These are phyloP conservation scores for Eucalyptus tenuipes DNA, from an alignment of 345 rosid genomes.

Conservation along the genomic window DNA sequence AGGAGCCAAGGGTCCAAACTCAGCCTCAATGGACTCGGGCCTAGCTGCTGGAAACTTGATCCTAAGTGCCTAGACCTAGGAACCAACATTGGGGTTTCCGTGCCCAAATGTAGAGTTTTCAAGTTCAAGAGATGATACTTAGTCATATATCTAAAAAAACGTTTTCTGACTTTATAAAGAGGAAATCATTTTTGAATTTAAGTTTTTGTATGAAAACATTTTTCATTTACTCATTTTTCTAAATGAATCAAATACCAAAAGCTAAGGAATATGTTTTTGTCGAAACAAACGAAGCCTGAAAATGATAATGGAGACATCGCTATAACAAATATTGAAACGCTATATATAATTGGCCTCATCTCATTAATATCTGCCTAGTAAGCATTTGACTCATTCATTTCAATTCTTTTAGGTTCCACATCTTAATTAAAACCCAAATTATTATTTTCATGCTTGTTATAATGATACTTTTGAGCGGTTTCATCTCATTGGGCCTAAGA, in stretches of 20 bases:
- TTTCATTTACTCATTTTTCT: too few relatives aligned
- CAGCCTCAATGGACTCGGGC: rapidly evolving
- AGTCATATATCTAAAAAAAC: too few relatives aligned
- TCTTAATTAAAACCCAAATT: not conserved
- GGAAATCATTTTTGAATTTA: too few relatives aligned
- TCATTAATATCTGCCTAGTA: not conserved
- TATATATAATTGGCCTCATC: not conserved
- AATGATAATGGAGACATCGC: not conserved
- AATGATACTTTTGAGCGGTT: not conserved
- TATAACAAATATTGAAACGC: not conserved
- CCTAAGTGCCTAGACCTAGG: too few relatives aligned
- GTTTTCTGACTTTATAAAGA: too few relatives aligned
- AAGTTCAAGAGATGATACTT: not conserved
- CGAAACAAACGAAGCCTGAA: rapidly evolving
- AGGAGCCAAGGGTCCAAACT: not conserved
- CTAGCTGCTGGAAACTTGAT: not conserved
- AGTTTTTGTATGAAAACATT: too few relatives aligned
- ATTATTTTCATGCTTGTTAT: not conserved
- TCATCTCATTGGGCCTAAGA: not conserved
- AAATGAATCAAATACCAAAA: not conserved
- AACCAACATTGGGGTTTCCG: too few relatives aligned
- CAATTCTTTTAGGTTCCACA: not conserved
- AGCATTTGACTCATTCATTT: not conserved
- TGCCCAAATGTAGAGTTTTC: too few relatives aligned
- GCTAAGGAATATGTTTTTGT: too few relatives aligned